Evolutionary conservation across 2,329 filamentous ascomycete species (phyloP).

Genomic region (Pseudocercospora fuligena): DNA sequence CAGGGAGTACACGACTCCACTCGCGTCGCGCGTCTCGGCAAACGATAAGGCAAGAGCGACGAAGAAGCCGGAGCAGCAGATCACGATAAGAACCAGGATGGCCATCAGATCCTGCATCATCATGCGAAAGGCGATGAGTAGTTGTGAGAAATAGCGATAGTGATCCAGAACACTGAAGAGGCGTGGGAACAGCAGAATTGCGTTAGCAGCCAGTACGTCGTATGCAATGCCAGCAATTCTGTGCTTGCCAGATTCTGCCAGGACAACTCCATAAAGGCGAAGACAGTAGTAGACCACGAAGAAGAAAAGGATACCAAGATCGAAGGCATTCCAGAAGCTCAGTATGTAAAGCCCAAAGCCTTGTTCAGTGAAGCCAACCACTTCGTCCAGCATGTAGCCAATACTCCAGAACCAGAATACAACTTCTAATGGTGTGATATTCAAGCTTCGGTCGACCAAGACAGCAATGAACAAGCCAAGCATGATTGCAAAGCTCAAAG

Average conservation of each 20-base stretch:
- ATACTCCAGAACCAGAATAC: conserved; percentile 98
- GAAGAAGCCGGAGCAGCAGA: conserved; percentile 92
- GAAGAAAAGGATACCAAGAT: conserved; percentile 83
- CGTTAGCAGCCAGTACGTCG: conserved; percentile 90
- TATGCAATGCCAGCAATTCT: conserved; percentile 84
- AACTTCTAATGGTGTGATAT: conserved; percentile 83
- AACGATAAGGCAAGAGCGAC: conserved; percentile 89
- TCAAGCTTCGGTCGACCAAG: conserved; percentile 72
- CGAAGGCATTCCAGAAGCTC: conserved; percentile 97
- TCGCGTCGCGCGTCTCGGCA: conserved; percentile 69
- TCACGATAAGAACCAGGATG: conserved; percentile 80
- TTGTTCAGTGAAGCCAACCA: conserved; percentile 95
- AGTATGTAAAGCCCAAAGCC: conserved; percentile 96
- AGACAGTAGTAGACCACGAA: conserved; percentile 89
- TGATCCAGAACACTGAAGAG: conserved; percentile 93
- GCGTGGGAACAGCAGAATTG: conserved; percentile 84
- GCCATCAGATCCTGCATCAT: conserved; percentile 91
- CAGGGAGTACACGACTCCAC: conserved; percentile 82
- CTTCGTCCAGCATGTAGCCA: conserved; percentile 94
- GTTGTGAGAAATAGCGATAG: conserved; percentile 93
- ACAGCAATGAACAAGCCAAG: conserved; percentile 86
- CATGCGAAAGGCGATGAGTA: conserved; percentile 89
- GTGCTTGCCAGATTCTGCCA: conserved; percentile 71
- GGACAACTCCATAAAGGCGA: conserved; percentile 82
- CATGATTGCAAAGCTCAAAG: conserved; percentile 81